Percentiles rank a stretch among this genome's conserved stretches.
These are phyloP conservation scores for Corylus heterophylla DNA, from an alignment of 306 rosid species.

Conservation along the genomic window DNA sequence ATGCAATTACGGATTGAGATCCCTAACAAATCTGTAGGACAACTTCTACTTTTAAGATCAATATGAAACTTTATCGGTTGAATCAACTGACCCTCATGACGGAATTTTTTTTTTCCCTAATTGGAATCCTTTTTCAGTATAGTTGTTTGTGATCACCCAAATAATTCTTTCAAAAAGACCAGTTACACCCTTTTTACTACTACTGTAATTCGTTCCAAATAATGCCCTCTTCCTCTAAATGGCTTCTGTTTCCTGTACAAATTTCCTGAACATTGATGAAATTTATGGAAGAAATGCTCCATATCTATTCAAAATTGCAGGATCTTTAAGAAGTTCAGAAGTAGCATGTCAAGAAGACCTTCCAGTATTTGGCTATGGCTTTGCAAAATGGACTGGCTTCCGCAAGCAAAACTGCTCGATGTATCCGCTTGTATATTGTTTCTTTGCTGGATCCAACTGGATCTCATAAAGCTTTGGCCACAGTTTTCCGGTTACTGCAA, in stretches of 20 bases:
- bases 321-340: neutral
- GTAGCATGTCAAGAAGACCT: neutral
- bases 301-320: neutral
- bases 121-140: too few relatives aligned
- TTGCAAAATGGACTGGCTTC: constrained; percentile 33
- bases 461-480: constrained; percentile 91
- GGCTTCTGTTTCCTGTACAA: neutral
- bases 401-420: constrained; percentile 65
- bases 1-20: too few relatives aligned
- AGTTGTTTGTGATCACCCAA: neutral
- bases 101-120: neutral
- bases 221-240: neutral
- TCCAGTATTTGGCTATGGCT: constrained; percentile 19
- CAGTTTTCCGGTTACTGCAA: constrained; percentile 85
- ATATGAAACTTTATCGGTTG: too few relatives aligned
- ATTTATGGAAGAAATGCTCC: neutral
- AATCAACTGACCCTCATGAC: too few relatives aligned
- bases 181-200: neutral
- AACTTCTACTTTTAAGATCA: too few relatives aligned
- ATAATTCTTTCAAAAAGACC: neutral
- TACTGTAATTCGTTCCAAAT: neutral
- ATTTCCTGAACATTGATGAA: neutral
- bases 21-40: too few relatives aligned
- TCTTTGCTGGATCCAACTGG: constrained; percentile 45
- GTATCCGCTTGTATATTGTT: constrained; percentile 31